Base-by-base conservation (phyloP, 2,329 filamentous ascomycete species). In the Tolypocladium amazonense region DNA sequence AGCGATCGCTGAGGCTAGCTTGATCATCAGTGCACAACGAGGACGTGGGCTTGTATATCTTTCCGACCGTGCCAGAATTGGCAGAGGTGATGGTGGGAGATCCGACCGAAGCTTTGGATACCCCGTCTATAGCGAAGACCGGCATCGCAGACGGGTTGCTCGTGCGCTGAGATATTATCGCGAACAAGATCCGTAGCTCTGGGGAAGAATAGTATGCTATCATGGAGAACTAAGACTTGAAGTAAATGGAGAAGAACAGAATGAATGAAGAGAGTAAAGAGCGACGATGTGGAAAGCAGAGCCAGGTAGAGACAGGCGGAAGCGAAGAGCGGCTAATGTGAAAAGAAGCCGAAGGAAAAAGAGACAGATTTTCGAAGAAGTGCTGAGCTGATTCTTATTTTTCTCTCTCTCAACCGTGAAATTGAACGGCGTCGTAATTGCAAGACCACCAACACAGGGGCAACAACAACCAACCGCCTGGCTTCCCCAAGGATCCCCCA, bases 51-150 rank as follows among this genome's bases (percentile, higher is more conserved):
- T 33, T 27, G 11, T 23, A 5, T 6, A 23, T 37, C 5, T 33
- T 25, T 11, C 11, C 56, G 15, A n/a, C n/a, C 23, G n/a, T n/a
- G 30, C 33, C 20, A 14, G 55, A 30, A 3, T 9, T n/a, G 30
- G 41, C 14, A 4, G 45, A n/a, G 7, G 38, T 9, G 30, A 23
- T 37, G 7, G 54, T 8, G 33, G 33, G 33, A 9, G 33, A 38
- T 39, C 14, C 23, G 4, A 23, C 8, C 5, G 14, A 5, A 37
- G 25, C 15, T 14, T 27, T 37, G 38, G 14, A 59, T 63, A 14
- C 58, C 61, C 38, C 64, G 62, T 27, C 62, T 64, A 15, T 60
- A 57, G 61, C 59, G 23, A 30, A 27, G 2, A 35, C 30, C 2
- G 18, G 50, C 50, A 35, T 35, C 9, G 8, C 30, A 5, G 30